Conservation (phyloP, 805 yeast species). For the Saccharomyces eubayanus region DNA sequence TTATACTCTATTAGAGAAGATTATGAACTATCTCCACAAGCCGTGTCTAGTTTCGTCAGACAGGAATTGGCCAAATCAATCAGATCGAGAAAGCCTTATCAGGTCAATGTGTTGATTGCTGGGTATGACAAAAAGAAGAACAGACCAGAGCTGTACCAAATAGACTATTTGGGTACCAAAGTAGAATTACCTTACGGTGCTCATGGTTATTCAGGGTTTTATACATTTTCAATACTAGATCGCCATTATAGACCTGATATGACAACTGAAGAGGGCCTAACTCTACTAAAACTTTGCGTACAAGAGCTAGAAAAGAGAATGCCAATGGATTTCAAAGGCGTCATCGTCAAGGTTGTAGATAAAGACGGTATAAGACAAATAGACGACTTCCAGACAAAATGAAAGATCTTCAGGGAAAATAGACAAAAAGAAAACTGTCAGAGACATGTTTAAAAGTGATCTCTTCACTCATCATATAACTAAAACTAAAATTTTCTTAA, state of each 20-base stretch:
- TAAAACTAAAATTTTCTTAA: background rate
- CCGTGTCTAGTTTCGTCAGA: constrained; percentile 83
- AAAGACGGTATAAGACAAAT: constrained; percentile 47
- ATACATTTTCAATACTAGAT: constrained; percentile 82
- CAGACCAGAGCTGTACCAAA: constrained; percentile 69
- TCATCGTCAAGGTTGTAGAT: constrained; percentile 57
- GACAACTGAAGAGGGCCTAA: constrained; percentile 68
- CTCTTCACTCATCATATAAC: background rate
- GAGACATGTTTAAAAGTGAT: background rate
- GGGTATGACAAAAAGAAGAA: constrained; percentile 69
- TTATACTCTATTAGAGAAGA: constrained; percentile 80
- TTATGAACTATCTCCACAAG: constrained; percentile 71
- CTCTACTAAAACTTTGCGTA: constrained; percentile 62
- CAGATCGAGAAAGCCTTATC: constrained; percentile 92
- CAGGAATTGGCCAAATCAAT: constrained; percentile 78
- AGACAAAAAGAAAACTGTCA: background rate
- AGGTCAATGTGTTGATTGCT: constrained; percentile 83
- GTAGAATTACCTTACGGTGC: constrained; percentile 93
- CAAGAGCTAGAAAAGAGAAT: constrained; percentile 68
- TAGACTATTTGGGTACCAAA: constrained; percentile 89
- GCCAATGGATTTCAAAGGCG: constrained; percentile 86
- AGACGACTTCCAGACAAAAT: constrained; percentile 21
- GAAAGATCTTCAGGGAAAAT: background rate
- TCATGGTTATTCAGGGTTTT: constrained; percentile 97
- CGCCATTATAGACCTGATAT: constrained; percentile 78